phyloP scores from a whole-genome alignment of 768 basidiomycete species.

The Sistotremastrum suecicum region DNA sequence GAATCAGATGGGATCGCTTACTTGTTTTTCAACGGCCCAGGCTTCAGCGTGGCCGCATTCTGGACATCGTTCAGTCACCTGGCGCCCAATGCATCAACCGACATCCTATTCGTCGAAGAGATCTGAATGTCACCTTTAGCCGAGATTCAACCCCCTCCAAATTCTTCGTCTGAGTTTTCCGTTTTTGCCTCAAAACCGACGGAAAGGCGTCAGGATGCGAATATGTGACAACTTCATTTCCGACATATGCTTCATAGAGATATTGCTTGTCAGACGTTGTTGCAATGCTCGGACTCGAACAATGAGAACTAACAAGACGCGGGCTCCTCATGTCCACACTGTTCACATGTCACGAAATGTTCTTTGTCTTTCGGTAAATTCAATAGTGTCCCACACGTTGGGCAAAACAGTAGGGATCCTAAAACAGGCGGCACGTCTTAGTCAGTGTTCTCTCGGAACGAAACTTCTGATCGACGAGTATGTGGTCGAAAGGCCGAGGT shows the following conservation, averaged over 20 bases:
- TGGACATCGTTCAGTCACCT: constrained; percentile 88
- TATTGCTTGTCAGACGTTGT: neutral
- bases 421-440: neutral
- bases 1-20: constrained; percentile 16
- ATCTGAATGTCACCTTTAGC: constrained; percentile 31
- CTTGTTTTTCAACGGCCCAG: constrained; percentile 82
- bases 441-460: neutral
- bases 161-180: constrained; percentile 77
- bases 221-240: constrained; percentile 75
- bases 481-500: neutral
- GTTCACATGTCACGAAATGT: constrained; percentile 67
- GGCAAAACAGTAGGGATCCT: constrained; percentile 94
- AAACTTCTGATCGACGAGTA: neutral
- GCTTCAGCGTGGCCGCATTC: constrained; percentile 75
- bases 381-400: constrained; percentile 81
- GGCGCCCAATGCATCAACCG: neutral
- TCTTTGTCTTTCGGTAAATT: constrained; percentile 67
- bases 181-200: constrained; percentile 69
- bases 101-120: too few relatives aligned
- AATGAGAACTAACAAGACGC: constrained; percentile 60
- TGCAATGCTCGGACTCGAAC: neutral
- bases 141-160: constrained; percentile 57
- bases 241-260: constrained; percentile 66
- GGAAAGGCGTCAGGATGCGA: constrained; percentile 95
- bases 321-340: constrained; percentile 78